These are phyloP conservation scores for Pleurotus ostreatus DNA, from an alignment of 768 basidiomycete genomes.

Conservation along the genomic window DNA sequence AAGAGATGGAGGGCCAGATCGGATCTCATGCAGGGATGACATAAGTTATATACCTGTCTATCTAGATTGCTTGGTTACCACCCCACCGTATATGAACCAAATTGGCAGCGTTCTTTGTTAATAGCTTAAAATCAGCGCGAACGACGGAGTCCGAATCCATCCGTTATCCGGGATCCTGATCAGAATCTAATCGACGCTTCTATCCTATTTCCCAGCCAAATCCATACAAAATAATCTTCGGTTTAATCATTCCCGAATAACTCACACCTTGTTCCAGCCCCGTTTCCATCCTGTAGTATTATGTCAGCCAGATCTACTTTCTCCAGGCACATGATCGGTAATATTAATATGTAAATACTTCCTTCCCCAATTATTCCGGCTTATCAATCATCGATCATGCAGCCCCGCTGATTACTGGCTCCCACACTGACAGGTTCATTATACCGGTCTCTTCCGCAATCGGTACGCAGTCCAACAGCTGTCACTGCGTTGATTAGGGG, in stretches of 20 bases:
- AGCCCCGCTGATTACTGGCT: constrained; percentile 1
- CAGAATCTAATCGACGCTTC: constrained; percentile 4
- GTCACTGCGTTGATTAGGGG: neutral
- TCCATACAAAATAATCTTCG: neutral
- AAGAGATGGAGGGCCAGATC: constrained; percentile 30
- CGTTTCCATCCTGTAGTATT: neutral
- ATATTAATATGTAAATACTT: too few relatives aligned
- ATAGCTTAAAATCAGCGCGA: constrained; percentile 9
- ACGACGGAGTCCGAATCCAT: constrained; percentile 5
- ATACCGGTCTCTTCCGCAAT: neutral
- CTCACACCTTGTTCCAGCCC: neutral
- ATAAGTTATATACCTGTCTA: constrained; percentile 31
- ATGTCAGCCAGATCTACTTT: neutral
- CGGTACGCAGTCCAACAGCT: neutral
- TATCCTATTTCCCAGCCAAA: neutral
- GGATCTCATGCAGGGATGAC: constrained; percentile 40
- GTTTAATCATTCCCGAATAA: neutral
- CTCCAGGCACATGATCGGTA: neutral
- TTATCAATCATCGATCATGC: neutral
- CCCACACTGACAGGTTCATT: neutral
- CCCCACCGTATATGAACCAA: constrained; percentile 6
- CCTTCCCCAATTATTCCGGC: neutral
- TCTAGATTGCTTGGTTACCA: constrained; percentile 8
- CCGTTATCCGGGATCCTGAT: constrained; percentile 10
- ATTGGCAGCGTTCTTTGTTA: constrained; percentile 8